Conservation (phyloP, 805 yeast genomes). For the Yamadazyma takamatsuzukensis region DNA sequence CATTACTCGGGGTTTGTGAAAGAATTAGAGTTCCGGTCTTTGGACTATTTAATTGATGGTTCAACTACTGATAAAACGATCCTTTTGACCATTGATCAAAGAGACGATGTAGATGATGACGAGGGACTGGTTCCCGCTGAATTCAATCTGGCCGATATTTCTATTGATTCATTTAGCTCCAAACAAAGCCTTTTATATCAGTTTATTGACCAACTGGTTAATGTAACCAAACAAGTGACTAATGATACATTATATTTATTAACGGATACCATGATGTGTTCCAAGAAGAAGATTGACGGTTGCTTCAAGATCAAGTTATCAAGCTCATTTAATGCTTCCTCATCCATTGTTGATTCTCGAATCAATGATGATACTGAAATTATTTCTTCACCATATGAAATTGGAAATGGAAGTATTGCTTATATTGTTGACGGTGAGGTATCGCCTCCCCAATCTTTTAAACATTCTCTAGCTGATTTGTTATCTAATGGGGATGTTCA, state of each 20-base stretch:
- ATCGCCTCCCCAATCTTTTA: slow-evolving; percentile 59
- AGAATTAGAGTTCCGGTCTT: slow-evolving; percentile 62
- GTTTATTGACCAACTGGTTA: slow-evolving; percentile 48
- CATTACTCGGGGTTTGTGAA: slow-evolving; percentile 60
- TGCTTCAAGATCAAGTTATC: slow-evolving; percentile 45
- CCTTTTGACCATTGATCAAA: slow-evolving; percentile 44
- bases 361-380: slow-evolving; percentile 59
- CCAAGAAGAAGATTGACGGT: slow-evolving; percentile 55
- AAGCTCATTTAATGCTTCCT: slow-evolving; percentile 11
- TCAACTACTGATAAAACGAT: slow-evolving; percentile 52
- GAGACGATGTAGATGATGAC: slow-evolving; percentile 31
- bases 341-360: slow-evolving; percentile 15
- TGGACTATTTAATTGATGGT: slow-evolving; percentile 56
- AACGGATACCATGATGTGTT: slow-evolving; percentile 51
- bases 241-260: slow-evolving; percentile 26
- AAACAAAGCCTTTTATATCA: slow-evolving; percentile 54
- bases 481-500: slow-evolving; percentile 29
- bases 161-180: slow-evolving; percentile 23
- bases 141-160: slow-evolving; percentile 13
- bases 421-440: slow-evolving; percentile 61
- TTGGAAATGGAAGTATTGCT: slow-evolving; percentile 62
- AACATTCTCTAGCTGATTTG: slow-evolving; percentile 55
- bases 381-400: slow-evolving; percentile 36
- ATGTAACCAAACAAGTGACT: slow-evolving; percentile 17
- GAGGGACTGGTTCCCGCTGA: slow-evolving; percentile 8